A percentile compares a stretch with the other conserved stretches of the same genome.
These are phyloP conservation scores for Myxozyma vanderwaltii DNA, from an alignment of 805 yeast genomes.

Conservation along the genomic window DNA sequence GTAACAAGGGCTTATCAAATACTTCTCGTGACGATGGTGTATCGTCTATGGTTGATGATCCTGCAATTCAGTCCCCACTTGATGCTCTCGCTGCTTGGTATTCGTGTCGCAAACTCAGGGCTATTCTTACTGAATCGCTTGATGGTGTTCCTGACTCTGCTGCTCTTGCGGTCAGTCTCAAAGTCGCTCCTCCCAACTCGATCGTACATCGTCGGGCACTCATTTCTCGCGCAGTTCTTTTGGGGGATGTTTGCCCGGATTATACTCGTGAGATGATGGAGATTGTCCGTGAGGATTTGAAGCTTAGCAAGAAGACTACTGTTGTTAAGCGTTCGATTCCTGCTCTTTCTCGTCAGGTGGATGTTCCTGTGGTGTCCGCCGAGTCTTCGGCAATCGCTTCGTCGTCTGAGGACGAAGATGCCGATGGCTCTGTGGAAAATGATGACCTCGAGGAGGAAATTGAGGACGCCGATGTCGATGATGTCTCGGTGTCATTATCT, in stretches of 20 bases:
- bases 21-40: constrained; percentile 33
- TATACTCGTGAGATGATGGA: constrained; percentile 35
- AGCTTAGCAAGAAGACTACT: constrained; percentile 7
- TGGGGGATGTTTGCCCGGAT: constrained; percentile 35
- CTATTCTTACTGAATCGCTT: constrained; percentile 32
- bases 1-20: constrained; percentile 15
- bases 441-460: constrained; percentile 15
- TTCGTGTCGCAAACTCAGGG: constrained; percentile 36
- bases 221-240: constrained; percentile 38
- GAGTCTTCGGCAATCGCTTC: constrained; percentile 11
- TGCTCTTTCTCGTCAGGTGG: neutral
- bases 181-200: constrained; percentile 40
- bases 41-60: constrained; percentile 34
- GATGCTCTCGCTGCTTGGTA: constrained; percentile 41
- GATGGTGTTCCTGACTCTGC: constrained; percentile 17
- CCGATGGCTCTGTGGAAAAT: neutral
- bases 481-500: constrained; percentile 5
- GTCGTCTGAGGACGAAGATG: constrained; percentile 10
- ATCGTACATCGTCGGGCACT: constrained; percentile 38
- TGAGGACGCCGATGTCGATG: constrained; percentile 7
- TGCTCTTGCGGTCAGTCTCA: constrained; percentile 22
- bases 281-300: constrained; percentile 33
- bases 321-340: neutral
- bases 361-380: neutral
- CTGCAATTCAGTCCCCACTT: constrained; percentile 36